Percentiles rank a stretch among this genome's conserved stretches.
phyloP scores from a whole-genome alignment of 2,329 filamentous ascomycete genomes.

The Penicillium sp. region DNA sequence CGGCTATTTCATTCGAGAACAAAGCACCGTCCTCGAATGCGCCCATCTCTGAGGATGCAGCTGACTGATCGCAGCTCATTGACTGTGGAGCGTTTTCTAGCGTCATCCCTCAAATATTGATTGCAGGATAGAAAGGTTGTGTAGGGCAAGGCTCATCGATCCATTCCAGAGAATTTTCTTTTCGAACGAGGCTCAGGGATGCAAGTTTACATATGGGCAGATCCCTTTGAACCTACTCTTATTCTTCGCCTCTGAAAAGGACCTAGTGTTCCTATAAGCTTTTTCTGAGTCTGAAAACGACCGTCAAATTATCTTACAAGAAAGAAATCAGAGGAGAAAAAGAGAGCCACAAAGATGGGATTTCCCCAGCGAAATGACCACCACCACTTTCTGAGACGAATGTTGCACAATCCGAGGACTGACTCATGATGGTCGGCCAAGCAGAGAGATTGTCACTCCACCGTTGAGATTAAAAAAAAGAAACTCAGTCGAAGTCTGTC shows the following conservation, averaged over 20 bases:
- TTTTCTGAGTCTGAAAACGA: background rate
- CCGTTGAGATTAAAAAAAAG: background rate
- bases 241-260: background rate
- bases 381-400: background rate
- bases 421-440: background rate
- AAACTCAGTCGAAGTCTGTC: background rate
- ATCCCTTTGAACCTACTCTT: background rate
- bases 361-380: background rate
- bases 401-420: background rate
- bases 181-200: background rate
- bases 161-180: background rate
- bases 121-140: background rate
- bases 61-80: background rate
- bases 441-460: background rate
- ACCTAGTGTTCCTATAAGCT: background rate
- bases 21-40: background rate
- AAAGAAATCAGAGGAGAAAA: background rate
- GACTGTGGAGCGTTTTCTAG: background rate
- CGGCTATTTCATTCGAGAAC: background rate
- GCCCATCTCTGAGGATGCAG: background rate
- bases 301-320: background rate
- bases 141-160: background rate
- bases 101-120: background rate
- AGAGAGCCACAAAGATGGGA: background rate
- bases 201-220: background rate